Percentiles rank a stretch among this genome's conserved stretches.
phyloP scores from a whole-genome alignment of 805 yeast species.

The Sugiyamaella smithiae region DNA sequence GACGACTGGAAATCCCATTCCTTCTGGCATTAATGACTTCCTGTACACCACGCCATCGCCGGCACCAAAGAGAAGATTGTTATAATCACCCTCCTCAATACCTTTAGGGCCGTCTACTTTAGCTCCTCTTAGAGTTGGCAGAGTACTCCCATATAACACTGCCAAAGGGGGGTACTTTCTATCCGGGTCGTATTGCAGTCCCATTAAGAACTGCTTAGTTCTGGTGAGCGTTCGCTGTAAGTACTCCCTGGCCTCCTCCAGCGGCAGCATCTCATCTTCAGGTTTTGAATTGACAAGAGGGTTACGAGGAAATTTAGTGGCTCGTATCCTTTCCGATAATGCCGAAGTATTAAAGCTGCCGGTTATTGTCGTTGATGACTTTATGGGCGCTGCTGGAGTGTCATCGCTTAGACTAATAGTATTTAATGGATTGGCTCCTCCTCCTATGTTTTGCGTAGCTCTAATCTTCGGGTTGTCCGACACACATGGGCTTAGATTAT shows the following conservation, averaged over 20 bases:
- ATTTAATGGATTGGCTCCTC: constrained; percentile 7
- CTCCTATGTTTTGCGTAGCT: constrained; percentile 9
- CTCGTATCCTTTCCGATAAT: not conserved
- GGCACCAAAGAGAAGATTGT: constrained; percentile 76
- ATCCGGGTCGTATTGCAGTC: constrained; percentile 51
- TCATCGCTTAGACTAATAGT: constrained; percentile 5
- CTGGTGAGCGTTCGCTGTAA: constrained; percentile 57
- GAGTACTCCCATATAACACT: constrained; percentile 71
- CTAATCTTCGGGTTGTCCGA: constrained; percentile 24
- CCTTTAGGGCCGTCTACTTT: constrained; percentile 60
- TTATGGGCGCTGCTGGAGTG: constrained; percentile 1
- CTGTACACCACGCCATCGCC: constrained; percentile 94
- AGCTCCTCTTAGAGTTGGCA: constrained; percentile 84
- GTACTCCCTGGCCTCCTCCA: constrained; percentile 61
- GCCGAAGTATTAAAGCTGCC: constrained; percentile 9
- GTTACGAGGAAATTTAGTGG: not conserved
- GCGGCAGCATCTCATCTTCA: constrained; percentile 19
- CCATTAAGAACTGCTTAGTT: constrained; percentile 56
- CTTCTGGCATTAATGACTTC: constrained; percentile 77
- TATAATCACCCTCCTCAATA: constrained; percentile 67
- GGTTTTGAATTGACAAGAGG: not conserved
- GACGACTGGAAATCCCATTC: constrained; percentile 64
- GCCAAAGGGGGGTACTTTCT: constrained; percentile 79
- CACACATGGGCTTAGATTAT: constrained; percentile 73
- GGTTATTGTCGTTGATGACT: constrained; percentile 5